Evolutionary conservation across 441 rosid genomes (phyloP).

Genomic region (Bocquillonia castaneifolia): DNA sequence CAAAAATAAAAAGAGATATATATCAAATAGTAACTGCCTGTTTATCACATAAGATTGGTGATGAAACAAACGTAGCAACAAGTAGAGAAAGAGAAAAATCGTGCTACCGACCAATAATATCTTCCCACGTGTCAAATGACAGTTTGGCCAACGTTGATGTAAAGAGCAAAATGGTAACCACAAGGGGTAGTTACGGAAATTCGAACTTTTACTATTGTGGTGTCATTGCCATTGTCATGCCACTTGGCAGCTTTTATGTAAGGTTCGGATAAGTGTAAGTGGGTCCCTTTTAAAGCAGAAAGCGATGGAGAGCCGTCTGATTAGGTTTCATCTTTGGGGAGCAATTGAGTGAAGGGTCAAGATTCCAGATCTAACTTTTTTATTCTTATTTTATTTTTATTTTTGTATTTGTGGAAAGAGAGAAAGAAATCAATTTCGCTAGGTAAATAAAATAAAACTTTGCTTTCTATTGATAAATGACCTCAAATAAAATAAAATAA

Average conservation of each 20-base stretch:
- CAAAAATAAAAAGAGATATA: neutral
- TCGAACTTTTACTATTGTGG: conserved; percentile 16
- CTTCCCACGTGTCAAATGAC: conserved; percentile 21
- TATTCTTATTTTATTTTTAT: neutral
- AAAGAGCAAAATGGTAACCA: neutral
- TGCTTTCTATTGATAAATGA: neutral
- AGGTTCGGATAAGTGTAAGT: neutral
- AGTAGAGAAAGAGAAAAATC: conserved; percentile 4
- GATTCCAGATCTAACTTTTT: conserved; percentile 25
- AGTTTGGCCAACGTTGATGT: neutral
- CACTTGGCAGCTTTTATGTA: conserved; percentile 21
- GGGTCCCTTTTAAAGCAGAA: neutral
- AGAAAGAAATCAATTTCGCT: conserved; percentile 11
- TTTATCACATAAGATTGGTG: conserved; percentile 28
- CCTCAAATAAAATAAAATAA: neutral
- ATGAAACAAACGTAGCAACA: conserved; percentile 13
- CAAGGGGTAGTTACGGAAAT: conserved; percentile 25
- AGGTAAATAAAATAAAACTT: neutral
- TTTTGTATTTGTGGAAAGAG: neutral
- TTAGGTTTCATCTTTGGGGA: conserved; percentile 10
- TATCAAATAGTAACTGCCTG: conserved; percentile 26
- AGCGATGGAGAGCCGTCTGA: conserved; percentile 9
- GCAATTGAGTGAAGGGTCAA: conserved; percentile 21
- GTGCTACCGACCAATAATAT: conserved; percentile 1
- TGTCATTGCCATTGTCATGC: conserved; percentile 8